Evolutionary conservation across 2,329 filamentous ascomycete species (phyloP), one percentile per base, ranked within the genome.

Genomic region (Cladosporium sp.): DNA sequence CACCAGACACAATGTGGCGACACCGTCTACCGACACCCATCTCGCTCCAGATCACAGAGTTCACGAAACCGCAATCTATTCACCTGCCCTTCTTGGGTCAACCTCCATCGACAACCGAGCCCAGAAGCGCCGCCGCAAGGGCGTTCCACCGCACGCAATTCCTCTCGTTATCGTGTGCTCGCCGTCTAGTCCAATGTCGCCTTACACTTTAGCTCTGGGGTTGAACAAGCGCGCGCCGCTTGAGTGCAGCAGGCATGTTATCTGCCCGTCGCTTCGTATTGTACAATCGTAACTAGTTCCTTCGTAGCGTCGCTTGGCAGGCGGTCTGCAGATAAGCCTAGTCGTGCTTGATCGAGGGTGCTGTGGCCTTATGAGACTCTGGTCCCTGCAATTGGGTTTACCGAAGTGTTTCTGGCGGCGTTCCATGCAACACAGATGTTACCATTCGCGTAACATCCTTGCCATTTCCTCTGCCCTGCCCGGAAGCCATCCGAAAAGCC

Each of bases 131-230:
- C 51, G 30, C 39, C 39, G 7, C 39, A 32, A 32, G 51, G 28
- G 51, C 51, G 51, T 54, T 26, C n/a, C 8, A 30, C 30, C 26
- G 28, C 51, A 54, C 26, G 28, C 51, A 54, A 54, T 54, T 10
- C 26, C 7, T 54, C 18, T 3, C 32, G 51, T 54, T 54, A 54
- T 54, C 51, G 51, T 54, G 51, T 54, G 51, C 51, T 54, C 51
- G 28, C 13, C 3, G 25, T 30, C 51, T 54, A 54, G 28, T 54
- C 26, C 26, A 54, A 54, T 30, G 26, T 21, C 16, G 28, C 25
- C 48, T 30, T 54, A 18, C 26, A 21, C 14, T 54, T 21, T 32
- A 23, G 26, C 26, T 30, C 18, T 54, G 51, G 18, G 6, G 32
- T 54, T n/a, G n/a, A 8, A 32, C 51, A 30, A 54, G 51, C 16